These are phyloP conservation scores for Talaromyces sp. DNA, from an alignment of 2,329 filamentous ascomycete species.

Conservation along the genomic window DNA sequence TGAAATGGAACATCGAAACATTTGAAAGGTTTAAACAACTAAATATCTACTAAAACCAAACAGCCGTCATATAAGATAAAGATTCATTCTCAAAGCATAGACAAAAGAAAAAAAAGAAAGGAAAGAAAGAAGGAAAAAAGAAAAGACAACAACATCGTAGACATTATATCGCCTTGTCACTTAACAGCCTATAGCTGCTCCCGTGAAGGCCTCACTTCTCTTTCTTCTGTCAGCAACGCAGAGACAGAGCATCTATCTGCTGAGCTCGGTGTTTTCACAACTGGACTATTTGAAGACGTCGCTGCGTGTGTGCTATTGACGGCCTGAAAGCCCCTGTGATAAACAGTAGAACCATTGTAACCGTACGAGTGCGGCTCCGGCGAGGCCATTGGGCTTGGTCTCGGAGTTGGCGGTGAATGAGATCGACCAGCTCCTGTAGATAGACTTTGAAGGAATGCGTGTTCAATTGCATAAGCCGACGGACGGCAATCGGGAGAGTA, in stretches of 20 bases:
- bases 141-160: neutral
- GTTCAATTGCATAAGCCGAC: conserved; percentile 16
- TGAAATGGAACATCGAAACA: too few relatives aligned
- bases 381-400: conserved; percentile 14
- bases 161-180: neutral
- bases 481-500: conserved; percentile 40
- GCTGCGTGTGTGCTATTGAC: conserved; percentile 11
- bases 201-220: conserved; percentile 13
- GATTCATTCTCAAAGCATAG: neutral
- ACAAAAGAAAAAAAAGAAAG: neutral
- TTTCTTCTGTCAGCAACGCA: conserved; percentile 16
- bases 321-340: conserved; percentile 13
- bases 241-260: conserved; percentile 20
- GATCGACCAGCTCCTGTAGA: conserved; percentile 2
- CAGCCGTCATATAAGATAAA: too few relatives aligned
- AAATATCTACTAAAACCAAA: too few relatives aligned
- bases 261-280: conserved; percentile 6
- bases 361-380: conserved; percentile 10
- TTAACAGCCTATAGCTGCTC: neutral
- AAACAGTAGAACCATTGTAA: neutral
- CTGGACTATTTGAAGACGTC: neutral
- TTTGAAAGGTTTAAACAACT: too few relatives aligned
- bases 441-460: conserved; percentile 15
- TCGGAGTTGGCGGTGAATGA: conserved; percentile 18
- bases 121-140: neutral